A percentile compares a stretch with the other conserved stretches of the same genome.
Evolutionary conservation across 2,329 filamentous ascomycete genomes (phyloP).

Genomic region (Fusarium udum): DNA sequence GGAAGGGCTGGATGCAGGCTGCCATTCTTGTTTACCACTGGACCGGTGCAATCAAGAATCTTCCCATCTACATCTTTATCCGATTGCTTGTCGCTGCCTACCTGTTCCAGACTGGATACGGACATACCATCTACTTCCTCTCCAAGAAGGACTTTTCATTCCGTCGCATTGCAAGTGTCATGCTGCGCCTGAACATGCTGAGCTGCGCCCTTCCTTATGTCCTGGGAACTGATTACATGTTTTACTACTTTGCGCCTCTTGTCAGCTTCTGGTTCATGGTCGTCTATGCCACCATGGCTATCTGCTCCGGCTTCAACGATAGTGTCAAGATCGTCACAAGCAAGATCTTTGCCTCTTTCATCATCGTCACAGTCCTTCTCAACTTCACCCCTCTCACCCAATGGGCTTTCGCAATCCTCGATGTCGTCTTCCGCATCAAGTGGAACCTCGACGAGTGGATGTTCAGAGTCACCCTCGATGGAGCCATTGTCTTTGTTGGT

Average conservation of each 20-base stretch:
- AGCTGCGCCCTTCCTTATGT: slow-evolving; percentile 62
- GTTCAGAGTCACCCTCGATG: slow-evolving; percentile 62
- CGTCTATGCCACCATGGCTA: slow-evolving; percentile 61
- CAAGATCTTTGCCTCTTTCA: slow-evolving; percentile 58
- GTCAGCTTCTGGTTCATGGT: slow-evolving; percentile 71
- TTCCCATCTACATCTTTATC: slow-evolving; percentile 64
- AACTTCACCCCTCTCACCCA: slow-evolving; percentile 21
- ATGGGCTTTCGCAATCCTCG: slow-evolving; percentile 45
- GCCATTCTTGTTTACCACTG: slow-evolving; percentile 65
- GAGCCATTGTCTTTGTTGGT: slow-evolving; percentile 65
- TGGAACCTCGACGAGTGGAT: slow-evolving; percentile 61
- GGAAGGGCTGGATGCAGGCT: slow-evolving; percentile 73
- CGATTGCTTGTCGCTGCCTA: slow-evolving; percentile 66
- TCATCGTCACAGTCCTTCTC: slow-evolving; percentile 47
- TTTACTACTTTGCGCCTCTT: slow-evolving; percentile 68
- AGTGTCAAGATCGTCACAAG: slow-evolving; percentile 53
- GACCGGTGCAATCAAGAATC: slow-evolving; percentile 56
- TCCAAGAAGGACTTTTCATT: slow-evolving; percentile 65
- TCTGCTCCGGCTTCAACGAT: slow-evolving; percentile 54
- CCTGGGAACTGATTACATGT: slow-evolving; percentile 61
- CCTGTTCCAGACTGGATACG: slow-evolving; percentile 70
- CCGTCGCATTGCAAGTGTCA: slow-evolving; percentile 59
- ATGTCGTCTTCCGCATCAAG: slow-evolving; percentile 55
- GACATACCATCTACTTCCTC: slow-evolving; percentile 68
- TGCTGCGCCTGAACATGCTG: slow-evolving; percentile 67